Evolutionary conservation across 78 protist species (phyloP).

Genomic region (Dictyostelium discoideum): DNA sequence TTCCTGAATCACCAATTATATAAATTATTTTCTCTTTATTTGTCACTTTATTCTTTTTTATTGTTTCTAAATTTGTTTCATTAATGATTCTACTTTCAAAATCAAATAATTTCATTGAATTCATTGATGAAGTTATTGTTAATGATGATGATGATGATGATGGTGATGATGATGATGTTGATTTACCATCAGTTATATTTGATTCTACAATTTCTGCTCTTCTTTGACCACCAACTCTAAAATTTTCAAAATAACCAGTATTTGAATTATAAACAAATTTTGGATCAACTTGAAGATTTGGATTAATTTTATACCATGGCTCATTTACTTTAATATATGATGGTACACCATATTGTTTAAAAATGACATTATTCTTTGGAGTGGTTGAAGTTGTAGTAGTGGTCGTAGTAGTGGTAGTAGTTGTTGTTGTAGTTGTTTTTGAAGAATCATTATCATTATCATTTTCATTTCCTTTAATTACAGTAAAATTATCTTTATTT

Average conservation of each 20-base stretch:
- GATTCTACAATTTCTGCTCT: background rate
- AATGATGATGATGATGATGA: background rate
- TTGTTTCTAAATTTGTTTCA: background rate
- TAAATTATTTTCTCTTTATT: background rate
- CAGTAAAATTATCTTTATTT: conserved; percentile 55
- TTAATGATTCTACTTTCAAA: background rate
- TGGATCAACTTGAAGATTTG: background rate
- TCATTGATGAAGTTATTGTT: background rate
- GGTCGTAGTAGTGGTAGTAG: conserved; percentile 40
- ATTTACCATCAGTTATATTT: background rate
- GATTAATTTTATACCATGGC: conserved; percentile 44
- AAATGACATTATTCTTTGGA: background rate
- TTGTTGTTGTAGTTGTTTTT: background rate
- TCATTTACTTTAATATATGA: conserved; percentile 28
- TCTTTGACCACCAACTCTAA: background rate
- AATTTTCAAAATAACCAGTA: conserved; percentile 22
- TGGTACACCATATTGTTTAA: conserved; percentile 50
- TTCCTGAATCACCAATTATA: conserved; percentile 28
- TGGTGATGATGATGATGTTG: background rate
- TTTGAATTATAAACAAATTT: conserved; percentile 19
- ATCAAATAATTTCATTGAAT: background rate
- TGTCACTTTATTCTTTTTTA: background rate
- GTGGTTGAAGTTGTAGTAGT: background rate
- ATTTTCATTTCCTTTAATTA: background rate
- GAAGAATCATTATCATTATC: background rate